A percentile compares a stretch with the other conserved stretches of the same genome.
phyloP scores from a whole-genome alignment of 208 protist species.

The Trypanosoma grayi region DNA sequence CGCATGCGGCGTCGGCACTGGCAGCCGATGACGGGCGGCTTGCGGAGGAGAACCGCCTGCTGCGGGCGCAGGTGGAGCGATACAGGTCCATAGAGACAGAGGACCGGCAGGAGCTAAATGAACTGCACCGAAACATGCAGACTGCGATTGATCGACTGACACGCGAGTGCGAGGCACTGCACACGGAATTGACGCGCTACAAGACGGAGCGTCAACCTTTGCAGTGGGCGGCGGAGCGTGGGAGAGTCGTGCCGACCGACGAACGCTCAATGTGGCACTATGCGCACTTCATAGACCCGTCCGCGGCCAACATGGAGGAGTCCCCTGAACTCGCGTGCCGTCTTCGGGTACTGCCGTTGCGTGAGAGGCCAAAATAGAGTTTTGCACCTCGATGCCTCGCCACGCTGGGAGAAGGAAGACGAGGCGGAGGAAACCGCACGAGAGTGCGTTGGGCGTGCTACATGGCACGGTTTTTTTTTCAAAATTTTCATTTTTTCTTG shows the following conservation, averaged over 20 bases:
- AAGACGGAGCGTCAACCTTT: not conserved
- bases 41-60: constrained; percentile 17
- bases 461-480: not conserved
- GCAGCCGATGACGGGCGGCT: not conserved
- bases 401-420: too few species aligned
- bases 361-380: not conserved
- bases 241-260: not conserved
- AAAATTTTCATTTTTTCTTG: not conserved
- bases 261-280: constrained; percentile 12
- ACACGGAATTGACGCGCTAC: not conserved
- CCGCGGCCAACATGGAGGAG: constrained; percentile 10
- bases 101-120: constrained; percentile 26
- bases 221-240: not conserved
- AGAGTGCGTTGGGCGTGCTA: not conserved
- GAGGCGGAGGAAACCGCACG: too few species aligned
- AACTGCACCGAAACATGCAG: constrained; percentile 27
- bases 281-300: constrained; percentile 13
- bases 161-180: constrained; percentile 11
- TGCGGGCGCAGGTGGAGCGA: constrained; percentile 18
- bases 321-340: constrained; percentile 2
- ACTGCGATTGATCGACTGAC: constrained; percentile 7
- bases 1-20: not conserved
- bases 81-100: constrained; percentile 22
- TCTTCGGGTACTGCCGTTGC: constrained; percentile 9
- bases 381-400: too few species aligned